Evolutionary conservation across 805 yeast genomes (phyloP).

Genomic region (Metschnikowia cerradonensis): DNA sequence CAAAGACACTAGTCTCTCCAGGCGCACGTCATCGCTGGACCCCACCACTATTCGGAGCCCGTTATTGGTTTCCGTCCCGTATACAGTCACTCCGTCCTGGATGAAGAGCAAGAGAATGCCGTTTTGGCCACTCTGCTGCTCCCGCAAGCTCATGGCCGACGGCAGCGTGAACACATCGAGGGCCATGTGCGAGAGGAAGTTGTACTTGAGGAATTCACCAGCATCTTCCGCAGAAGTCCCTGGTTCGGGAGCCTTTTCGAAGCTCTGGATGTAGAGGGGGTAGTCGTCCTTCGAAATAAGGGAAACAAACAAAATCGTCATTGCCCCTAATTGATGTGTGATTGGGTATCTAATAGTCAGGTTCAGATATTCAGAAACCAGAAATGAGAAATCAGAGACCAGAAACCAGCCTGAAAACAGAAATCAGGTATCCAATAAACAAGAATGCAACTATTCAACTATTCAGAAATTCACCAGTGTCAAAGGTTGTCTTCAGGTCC

Average conservation of each 20-base stretch:
- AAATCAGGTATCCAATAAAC: too few species aligned
- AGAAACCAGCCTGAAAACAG: too few species aligned
- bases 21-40: constrained; percentile 16
- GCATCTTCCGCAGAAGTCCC: constrained; percentile 18
- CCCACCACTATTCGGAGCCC: constrained; percentile 67
- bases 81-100: constrained; percentile 63
- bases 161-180: constrained; percentile 64
- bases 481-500: too few species aligned
- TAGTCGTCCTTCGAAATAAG: constrained; percentile 54
- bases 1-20: constrained; percentile 18
- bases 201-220: constrained; percentile 53
- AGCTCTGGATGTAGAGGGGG: constrained; percentile 59
- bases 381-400: too few species aligned
- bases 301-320: constrained; percentile 47
- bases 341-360: too few species aligned
- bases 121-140: constrained; percentile 27
- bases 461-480: too few species aligned
- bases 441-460: too few species aligned
- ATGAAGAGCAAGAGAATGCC: constrained; percentile 51
- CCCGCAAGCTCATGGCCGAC: constrained; percentile 34
- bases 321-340: not conserved
- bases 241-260: constrained; percentile 22
- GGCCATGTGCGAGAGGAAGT: constrained; percentile 73
- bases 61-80: constrained; percentile 65
- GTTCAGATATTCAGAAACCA: too few species aligned